Base-by-base conservation (phyloP, 371 early-diverging fungal genomes). In the Apophysomyces variabilis region DNA sequence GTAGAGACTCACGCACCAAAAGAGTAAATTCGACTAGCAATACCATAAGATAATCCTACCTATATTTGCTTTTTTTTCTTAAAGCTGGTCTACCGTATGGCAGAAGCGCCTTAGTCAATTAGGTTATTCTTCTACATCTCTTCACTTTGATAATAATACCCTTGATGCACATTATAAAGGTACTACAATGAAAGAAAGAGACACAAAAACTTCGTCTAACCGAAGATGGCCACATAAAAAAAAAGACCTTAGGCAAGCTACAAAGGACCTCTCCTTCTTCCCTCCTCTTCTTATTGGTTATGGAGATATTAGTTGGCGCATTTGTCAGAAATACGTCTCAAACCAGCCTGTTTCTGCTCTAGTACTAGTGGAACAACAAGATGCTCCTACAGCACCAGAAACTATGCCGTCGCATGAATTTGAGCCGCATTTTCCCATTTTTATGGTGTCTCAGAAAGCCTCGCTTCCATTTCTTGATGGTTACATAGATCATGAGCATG, bases 331-430 rank as follows among this genome's bases (percentile, higher is more conserved):
- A 26, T 80, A 66, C 57, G 78, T 80, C 0, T 70, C 75, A 36
- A 78, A 78, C 37, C 64, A 80, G n/a, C 81, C 81, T 1, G 76
- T 73, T 1, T 76, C 81, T 56, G 81, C 73, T 6, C 46, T 78
- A 13, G 66, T 76, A 0, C 57, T 80, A 61, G 46, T 76, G 59
- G 66, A 1, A 32, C 57, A 8, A 1, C 45, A 70, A 18, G 60
- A 67, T 56, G 38, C 21, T 5, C 50, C 60, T 0, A 9, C 7
- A 38, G 57, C 35, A 18, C 37, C 41, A 14, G 45, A 4, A 32
- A 45, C 5, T 54, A 68, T 63, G 45, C 72, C 67, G 39, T 54
- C 43, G n/a, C 66, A 58, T 37, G 70, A 72, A 67, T 80, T 78
- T 61, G 81, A 80, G 37, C 81, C 81, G n/a, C 63, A 67, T 21